Percentiles rank a stretch among this genome's conserved stretches.
Conservation (phyloP, 441 rosid species). For the Isatis lusitanica region DNA sequence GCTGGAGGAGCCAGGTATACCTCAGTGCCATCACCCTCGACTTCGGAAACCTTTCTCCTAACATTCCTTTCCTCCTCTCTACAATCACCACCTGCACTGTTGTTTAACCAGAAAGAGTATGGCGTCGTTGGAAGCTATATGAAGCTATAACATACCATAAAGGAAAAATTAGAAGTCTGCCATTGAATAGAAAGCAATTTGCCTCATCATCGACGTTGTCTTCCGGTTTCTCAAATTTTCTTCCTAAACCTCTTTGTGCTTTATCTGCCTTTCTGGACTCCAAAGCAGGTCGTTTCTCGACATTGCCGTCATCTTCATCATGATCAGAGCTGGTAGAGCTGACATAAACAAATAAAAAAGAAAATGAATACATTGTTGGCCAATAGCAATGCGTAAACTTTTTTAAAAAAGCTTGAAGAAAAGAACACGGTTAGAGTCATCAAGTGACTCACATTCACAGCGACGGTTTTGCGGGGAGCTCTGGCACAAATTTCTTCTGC, state of each 20-base stretch:
- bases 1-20: conserved; percentile 42
- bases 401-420: too few species aligned
- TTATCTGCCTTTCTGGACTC: conserved; percentile 41
- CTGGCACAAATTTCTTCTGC: conserved; percentile 56
- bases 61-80: conserved; percentile 47
- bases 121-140: conserved; percentile 13
- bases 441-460: conserved; percentile 44
- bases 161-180: conserved; percentile 5
- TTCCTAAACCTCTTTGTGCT: conserved; percentile 60
- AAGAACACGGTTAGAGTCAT: too few species aligned
- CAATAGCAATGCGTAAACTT: neutral
- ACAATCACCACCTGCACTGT: conserved; percentile 49
- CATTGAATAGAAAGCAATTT: conserved; percentile 29
- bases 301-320: conserved; percentile 20
- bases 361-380: neutral
- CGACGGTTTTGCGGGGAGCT: conserved; percentile 55
- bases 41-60: conserved; percentile 48
- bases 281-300: conserved; percentile 30
- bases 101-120: neutral
- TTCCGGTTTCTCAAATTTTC: conserved; percentile 54
- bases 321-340: conserved; percentile 72
- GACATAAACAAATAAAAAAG: neutral
- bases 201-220: conserved; percentile 61
- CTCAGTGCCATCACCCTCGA: conserved; percentile 66
- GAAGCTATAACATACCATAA: conserved; percentile 25